These are phyloP conservation scores for Mycena epipterygia DNA, from an alignment of 768 basidiomycete species.

Conservation along the genomic window DNA sequence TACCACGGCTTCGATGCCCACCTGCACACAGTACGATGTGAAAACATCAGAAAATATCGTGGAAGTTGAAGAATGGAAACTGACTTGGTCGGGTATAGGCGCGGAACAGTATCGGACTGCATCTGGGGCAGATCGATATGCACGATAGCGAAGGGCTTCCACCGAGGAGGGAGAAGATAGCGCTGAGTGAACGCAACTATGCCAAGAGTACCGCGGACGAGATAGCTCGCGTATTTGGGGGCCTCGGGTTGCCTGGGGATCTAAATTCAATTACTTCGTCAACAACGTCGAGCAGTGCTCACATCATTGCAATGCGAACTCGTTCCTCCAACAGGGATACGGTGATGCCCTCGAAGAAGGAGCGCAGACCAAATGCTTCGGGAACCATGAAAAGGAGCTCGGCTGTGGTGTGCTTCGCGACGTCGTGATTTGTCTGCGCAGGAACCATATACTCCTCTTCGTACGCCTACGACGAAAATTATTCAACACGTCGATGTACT, in stretches of 20 bases:
- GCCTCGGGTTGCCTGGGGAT: constrained; percentile 49
- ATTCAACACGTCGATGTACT: neutral
- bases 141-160: constrained; percentile 37
- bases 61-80: neutral
- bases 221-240: constrained; percentile 48
- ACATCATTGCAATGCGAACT: constrained; percentile 66
- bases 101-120: constrained; percentile 31
- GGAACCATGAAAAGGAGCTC: constrained; percentile 58
- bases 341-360: constrained; percentile 49
- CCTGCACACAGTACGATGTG: constrained; percentile 36
- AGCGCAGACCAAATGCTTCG: constrained; percentile 51
- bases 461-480: constrained; percentile 49
- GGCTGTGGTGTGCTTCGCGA: constrained; percentile 55
- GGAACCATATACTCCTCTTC: constrained; percentile 59
- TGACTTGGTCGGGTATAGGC: constrained; percentile 53
- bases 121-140: constrained; percentile 41
- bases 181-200: constrained; percentile 49
- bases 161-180: constrained; percentile 56
- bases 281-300: constrained; percentile 5
- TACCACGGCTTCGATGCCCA: constrained; percentile 62
- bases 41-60: neutral
- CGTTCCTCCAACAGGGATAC: constrained; percentile 57
- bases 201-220: constrained; percentile 42
- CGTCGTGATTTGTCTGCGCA: constrained; percentile 52
- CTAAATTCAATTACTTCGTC: constrained; percentile 6